These are phyloP conservation scores for Leccinum arenicola DNA, from an alignment of 768 basidiomycete species.

Conservation along the genomic window DNA sequence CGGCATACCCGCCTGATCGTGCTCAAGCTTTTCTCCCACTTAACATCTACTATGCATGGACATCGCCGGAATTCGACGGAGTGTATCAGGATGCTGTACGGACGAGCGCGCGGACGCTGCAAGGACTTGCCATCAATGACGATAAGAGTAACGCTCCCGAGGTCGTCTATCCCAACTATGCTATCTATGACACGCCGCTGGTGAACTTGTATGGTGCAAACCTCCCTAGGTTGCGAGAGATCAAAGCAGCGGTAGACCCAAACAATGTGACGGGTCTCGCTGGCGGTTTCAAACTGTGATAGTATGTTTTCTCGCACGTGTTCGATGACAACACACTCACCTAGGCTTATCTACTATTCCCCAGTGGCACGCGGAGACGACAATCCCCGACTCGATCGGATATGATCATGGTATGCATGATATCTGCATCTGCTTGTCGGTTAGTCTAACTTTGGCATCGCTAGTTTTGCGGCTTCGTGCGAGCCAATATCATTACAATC, in stretches of 20 bases:
- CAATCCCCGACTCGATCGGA: background rate
- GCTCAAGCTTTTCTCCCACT: slow-evolving; percentile 37
- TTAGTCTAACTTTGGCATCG: background rate
- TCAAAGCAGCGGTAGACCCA: background rate
- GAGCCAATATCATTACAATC: background rate
- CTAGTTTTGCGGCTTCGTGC: too few species aligned
- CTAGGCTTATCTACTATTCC: background rate
- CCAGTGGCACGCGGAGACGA: background rate
- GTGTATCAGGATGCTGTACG: slow-evolving; percentile 35
- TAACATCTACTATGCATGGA: slow-evolving; percentile 39
- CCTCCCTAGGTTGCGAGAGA: background rate
- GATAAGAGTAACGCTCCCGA: background rate
- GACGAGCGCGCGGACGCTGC: slow-evolving; percentile 38
- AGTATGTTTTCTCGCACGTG: background rate
- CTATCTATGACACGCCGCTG: background rate
- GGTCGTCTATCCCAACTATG: background rate
- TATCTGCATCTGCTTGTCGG: background rate
- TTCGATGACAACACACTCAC: background rate
- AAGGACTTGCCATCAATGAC: slow-evolving; percentile 39
- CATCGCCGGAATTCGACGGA: background rate
- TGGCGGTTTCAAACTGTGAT: background rate
- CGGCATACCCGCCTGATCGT: slow-evolving; percentile 48
- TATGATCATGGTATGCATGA: background rate
- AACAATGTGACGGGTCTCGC: background rate
- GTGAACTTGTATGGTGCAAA: background rate